Evolutionary conservation across 2,329 filamentous ascomycete genomes (phyloP), one percentile per base, ranked within the genome.

Genomic region (Cladosporium sp.): DNA sequence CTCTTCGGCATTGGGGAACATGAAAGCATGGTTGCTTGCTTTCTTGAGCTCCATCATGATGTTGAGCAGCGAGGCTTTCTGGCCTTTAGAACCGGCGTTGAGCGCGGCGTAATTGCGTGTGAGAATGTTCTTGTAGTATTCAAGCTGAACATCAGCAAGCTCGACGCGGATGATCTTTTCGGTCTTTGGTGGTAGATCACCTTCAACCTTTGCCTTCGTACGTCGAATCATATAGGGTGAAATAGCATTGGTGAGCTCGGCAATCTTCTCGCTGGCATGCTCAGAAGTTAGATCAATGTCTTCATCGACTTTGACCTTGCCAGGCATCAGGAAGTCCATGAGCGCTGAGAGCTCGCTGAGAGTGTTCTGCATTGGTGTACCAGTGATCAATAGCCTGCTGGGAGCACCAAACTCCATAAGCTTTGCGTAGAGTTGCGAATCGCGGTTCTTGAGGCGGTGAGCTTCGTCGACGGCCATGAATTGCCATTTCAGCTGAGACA

Each of bases 31-130:
- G 74, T 99, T 99, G 81, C 94, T 98, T 77, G 95, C 93, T 80
- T 99, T 99, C 83, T 99, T 99, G 74, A 99, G 80, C 78, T 99
- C 95, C 95, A 99, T 99, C 88, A 99, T 97, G 77, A 99, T 95
- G 79, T 99, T 99, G 69, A 99, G 83, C 15, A 99, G 82, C 0
- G 94, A 98, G 71, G 96, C 94, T 79, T 97, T 98, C 78, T 96
- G 92, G 6, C 94, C 95, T 68, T 88, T 92, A 54, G 90, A 89
- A 55, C 93, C 94, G 74, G 97, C 92, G 73, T 96, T 97, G 36
- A 99, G 85, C 3, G 94, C 95, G 34, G 93, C 89, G 74, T 99
- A 99, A 76, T 99, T 99, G 74, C 94, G 90, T 0, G 95, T 98
- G 28, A 99, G 84, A 67, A 99, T 98, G 75, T 98, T 98, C 81